Evolutionary conservation across 164 flowering plant species (phyloP), one percentile per base, ranked within the genome.

Genomic region (Tinospora cordifolia): DNA sequence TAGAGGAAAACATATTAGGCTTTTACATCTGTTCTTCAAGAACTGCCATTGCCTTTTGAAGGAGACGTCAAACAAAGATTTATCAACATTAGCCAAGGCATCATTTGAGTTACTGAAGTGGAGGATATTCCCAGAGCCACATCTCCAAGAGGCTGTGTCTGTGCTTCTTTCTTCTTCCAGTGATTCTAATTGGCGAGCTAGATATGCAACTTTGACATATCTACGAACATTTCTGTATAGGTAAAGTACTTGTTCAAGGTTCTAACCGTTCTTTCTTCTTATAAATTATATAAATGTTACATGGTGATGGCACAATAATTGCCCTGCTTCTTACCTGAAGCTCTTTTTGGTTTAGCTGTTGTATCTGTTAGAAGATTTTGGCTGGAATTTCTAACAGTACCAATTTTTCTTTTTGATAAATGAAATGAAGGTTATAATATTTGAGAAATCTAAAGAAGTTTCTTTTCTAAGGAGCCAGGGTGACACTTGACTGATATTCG

Each of bases 61-160:
- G 99, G 99, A 94, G 81, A 90, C 94, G 66, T 86, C 97, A 75
- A 83, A 89, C 64, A 94, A 94, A 81, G 99, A 94, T 80, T 76
- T 94, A 77, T 90, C 98, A 69, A 87, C 82, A 39, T 79, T 94
- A 75, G 97, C 99, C 65, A 94, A 90, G 80, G 98, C 90, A 67
- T 85, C 96, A 71, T 92, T 94, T 86, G 99, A 89, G 75, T 86
- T 94, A 79, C 77, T 92, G 6, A 94, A 92, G 69, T 94, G 99
- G 99, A 87, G 86, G 76, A 75, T 92, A 71, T 77, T 85, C 70
- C 80, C 84, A 73, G 90, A 77, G 65, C 84, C 93, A 27, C 85
- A 92, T 84, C 90, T 90, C 41, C 83, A 82, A 76, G 87, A 83
- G 80, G 90, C 83, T 78, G 85, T 92, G 60, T 76, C 88, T 49